phyloP scores from a whole-genome alignment of 2,329 filamentous ascomycete species.

The Alternaria sp. region DNA sequence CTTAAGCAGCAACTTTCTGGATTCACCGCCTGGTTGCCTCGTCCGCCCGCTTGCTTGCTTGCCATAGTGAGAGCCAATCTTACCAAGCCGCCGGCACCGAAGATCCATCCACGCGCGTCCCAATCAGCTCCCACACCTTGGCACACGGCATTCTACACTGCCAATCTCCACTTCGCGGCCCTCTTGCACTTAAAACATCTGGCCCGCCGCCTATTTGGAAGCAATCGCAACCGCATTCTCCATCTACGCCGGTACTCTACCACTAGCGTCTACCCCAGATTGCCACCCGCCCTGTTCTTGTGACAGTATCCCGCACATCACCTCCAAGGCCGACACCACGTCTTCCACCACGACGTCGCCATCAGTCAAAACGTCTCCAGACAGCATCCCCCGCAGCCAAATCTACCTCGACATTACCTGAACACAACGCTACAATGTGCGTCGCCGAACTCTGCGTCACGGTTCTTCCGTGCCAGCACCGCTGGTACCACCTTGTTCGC shows the following conservation, averaged over 20 bases:
- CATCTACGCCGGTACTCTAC: constrained; percentile 16
- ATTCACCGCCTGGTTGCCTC: constrained; percentile 17
- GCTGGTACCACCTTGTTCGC: constrained; percentile 60
- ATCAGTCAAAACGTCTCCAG: constrained; percentile 27
- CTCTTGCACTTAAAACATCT: constrained; percentile 33
- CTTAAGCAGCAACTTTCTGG: constrained; percentile 26
- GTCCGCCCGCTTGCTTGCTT: constrained; percentile 6
- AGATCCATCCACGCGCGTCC: constrained; percentile 24
- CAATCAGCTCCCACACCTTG: constrained; percentile 40
- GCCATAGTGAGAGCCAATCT: constrained; percentile 32
- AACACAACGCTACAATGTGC: constrained; percentile 54
- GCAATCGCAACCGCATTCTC: constrained; percentile 17
- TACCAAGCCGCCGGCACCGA: constrained; percentile 29
- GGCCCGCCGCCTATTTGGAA: constrained; percentile 23
- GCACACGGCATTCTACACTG: constrained; percentile 31
- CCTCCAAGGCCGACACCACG: constrained; percentile 18
- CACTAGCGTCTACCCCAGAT: constrained; percentile 35
- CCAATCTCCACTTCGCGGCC: constrained; percentile 30
- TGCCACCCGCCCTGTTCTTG: constrained; percentile 32
- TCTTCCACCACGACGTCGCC: constrained; percentile 37
- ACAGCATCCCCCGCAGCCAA: constrained; percentile 32
- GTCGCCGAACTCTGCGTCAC: constrained; percentile 61
- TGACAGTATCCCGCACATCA: constrained; percentile 24
- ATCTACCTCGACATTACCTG: constrained; percentile 41
- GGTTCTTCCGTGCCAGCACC: constrained; percentile 57